These are phyloP conservation scores for Penicillium verrucosum DNA, from an alignment of 2,329 filamentous ascomycete genomes.

Conservation along the genomic window DNA sequence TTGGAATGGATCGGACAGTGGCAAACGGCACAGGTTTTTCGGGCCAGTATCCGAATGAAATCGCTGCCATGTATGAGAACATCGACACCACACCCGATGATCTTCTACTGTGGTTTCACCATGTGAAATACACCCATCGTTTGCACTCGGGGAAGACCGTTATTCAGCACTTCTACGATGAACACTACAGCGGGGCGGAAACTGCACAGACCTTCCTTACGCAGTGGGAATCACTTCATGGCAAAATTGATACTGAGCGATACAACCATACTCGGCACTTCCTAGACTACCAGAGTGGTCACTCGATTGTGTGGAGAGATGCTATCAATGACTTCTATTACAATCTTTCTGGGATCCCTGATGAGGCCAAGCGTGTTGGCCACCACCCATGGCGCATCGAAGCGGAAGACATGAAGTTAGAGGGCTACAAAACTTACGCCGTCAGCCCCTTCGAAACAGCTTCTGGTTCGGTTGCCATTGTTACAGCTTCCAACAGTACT, in stretches of 20 bases:
- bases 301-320: constrained; percentile 68
- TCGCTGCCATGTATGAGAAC: constrained; percentile 58
- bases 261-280: constrained; percentile 59
- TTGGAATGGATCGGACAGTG: constrained; percentile 71
- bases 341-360: constrained; percentile 59
- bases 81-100: constrained; percentile 64
- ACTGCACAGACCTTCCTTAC: constrained; percentile 56
- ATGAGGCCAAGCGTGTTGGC: constrained; percentile 55
- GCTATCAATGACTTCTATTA: constrained; percentile 63
- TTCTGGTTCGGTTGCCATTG: constrained; percentile 54
- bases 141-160: constrained; percentile 65
- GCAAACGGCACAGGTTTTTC: constrained; percentile 64
- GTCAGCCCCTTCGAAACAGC: constrained; percentile 61
- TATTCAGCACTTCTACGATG: constrained; percentile 65
- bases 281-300: constrained; percentile 64
- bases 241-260: constrained; percentile 58
- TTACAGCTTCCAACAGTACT: constrained; percentile 54
- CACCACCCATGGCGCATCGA: constrained; percentile 65
- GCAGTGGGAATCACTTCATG: constrained; percentile 55
- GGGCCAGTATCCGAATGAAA: constrained; percentile 62
- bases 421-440: constrained; percentile 53
- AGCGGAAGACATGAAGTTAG: constrained; percentile 62
- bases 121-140: constrained; percentile 63
- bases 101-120: constrained; percentile 70
- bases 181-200: constrained; percentile 59